phyloP scores from a whole-genome alignment of 1,284 basidiomycete genomes.

The Naganishia cerealis region DNA sequence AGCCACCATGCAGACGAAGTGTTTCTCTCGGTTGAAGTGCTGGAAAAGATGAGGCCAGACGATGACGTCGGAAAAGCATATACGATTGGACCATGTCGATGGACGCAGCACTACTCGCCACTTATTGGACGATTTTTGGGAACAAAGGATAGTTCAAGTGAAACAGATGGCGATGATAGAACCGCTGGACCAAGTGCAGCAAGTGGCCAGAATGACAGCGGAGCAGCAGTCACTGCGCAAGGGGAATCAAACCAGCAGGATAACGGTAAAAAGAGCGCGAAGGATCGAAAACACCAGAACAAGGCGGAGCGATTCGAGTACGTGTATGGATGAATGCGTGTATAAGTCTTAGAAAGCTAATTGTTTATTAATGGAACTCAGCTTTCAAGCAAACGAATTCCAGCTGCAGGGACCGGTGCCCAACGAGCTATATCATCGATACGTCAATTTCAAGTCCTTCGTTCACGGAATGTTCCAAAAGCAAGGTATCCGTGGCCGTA shows the following conservation, averaged over 20 bases:
- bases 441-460: conserved; percentile 58
- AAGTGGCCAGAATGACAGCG: not conserved
- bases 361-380: conserved; percentile 29
- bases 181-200: conserved; percentile 37
- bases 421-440: conserved; percentile 56
- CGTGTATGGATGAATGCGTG: conserved; percentile 31
- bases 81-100: conserved; percentile 55
- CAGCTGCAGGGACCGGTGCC: conserved; percentile 59
- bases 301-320: conserved; percentile 29
- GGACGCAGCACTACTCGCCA: conserved; percentile 47
- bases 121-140: conserved; percentile 47
- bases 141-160: conserved; percentile 40
- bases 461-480: conserved; percentile 56
- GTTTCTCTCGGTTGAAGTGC: conserved; percentile 48
- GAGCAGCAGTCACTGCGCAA: not conserved
- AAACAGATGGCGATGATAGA: conserved; percentile 34
- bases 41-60: conserved; percentile 49
- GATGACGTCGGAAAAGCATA: conserved; percentile 54
- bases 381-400: conserved; percentile 58
- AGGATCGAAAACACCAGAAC: conserved; percentile 1
- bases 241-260: conserved; percentile 5
- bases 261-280: not conserved
- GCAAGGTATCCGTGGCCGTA: conserved; percentile 52
- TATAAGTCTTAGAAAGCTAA: not conserved
- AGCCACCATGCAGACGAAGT: conserved; percentile 39